Evolutionary conservation across 345 rosid genomes (phyloP).

Genomic region (Populus euphratica): DNA sequence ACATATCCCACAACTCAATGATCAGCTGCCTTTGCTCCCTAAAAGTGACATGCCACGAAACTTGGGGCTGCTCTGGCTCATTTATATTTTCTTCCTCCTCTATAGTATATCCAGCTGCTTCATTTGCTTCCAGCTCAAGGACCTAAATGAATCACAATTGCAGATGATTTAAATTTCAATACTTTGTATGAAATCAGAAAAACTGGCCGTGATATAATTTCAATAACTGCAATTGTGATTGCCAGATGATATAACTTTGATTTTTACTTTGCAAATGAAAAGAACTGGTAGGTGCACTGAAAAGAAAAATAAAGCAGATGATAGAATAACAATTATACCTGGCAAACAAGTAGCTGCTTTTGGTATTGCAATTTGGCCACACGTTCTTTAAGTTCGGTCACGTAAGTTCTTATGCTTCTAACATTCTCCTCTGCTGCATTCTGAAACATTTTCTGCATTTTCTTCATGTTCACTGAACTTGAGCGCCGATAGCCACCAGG

Average conservation of each 20-base stretch:
- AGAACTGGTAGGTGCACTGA: not conserved
- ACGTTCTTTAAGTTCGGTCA: constrained; percentile 91
- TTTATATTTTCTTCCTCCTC: constrained; percentile 53
- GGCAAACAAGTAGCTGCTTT: constrained; percentile 99
- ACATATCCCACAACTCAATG: constrained; percentile 89
- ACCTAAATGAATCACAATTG: constrained; percentile 40
- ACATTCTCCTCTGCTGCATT: constrained; percentile 99
- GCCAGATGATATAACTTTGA: no score
- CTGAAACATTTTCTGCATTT: constrained; percentile 98
- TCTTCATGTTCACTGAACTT: constrained; percentile 94
- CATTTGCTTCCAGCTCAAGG: constrained; percentile 95
- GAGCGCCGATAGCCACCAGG: constrained; percentile 69
- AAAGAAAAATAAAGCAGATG: not conserved
- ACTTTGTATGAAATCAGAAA: not conserved
- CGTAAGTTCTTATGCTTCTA: constrained; percentile 87
- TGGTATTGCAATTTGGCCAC: constrained; percentile 97
- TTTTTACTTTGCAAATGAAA: not conserved
- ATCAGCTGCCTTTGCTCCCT: constrained; percentile 88
- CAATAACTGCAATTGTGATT: no score
- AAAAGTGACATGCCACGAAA: constrained; percentile 77
- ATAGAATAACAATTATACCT: constrained; percentile 42
- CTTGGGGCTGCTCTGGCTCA: constrained; percentile 57
- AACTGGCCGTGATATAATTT: not conserved
- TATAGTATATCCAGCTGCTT: constrained; percentile 71
- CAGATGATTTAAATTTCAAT: not conserved